Conservation (phyloP, 495 filamentous ascomycete species). For the Penicillium diatomitis region DNA sequence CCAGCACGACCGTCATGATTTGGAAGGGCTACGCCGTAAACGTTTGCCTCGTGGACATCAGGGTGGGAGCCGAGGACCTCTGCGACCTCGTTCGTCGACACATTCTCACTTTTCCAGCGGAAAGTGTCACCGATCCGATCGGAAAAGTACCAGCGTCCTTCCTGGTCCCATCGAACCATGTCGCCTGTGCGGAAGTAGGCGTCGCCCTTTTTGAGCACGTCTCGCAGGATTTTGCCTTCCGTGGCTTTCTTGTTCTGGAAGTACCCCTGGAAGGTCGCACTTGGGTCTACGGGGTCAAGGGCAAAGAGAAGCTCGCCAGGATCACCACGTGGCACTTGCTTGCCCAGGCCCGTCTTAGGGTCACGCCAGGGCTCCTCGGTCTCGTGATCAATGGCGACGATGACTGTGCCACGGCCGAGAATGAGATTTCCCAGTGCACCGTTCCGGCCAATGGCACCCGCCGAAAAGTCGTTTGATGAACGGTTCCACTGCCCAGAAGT, state of each 20-base stretch:
- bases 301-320: constrained; percentile 73
- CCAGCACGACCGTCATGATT: constrained; percentile 81
- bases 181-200: constrained; percentile 85
- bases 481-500: constrained; percentile 64
- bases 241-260: constrained; percentile 70
- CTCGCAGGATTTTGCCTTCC: constrained; percentile 64
- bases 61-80: constrained; percentile 61
- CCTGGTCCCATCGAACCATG: constrained; percentile 58
- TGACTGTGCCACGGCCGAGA: constrained; percentile 36
- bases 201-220: constrained; percentile 75
- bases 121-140: constrained; percentile 93
- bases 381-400: constrained; percentile 66
- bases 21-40: constrained; percentile 79
- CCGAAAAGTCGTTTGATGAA: constrained; percentile 61
- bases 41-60: constrained; percentile 67
- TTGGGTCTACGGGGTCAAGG: constrained; percentile 57
- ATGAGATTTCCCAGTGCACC: constrained; percentile 53
- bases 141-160: constrained; percentile 74
- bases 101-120: constrained; percentile 93
- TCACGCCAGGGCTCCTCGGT: constrained; percentile 64
- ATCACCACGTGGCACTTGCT: constrained; percentile 47
- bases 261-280: constrained; percentile 73
- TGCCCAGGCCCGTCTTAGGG: constrained; percentile 64
- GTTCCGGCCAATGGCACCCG: constrained; percentile 75
- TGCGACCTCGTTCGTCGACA: constrained; percentile 70